Base-by-base conservation (phyloP, 2,329 filamentous ascomycete species). In the Capronia coronata region DNA sequence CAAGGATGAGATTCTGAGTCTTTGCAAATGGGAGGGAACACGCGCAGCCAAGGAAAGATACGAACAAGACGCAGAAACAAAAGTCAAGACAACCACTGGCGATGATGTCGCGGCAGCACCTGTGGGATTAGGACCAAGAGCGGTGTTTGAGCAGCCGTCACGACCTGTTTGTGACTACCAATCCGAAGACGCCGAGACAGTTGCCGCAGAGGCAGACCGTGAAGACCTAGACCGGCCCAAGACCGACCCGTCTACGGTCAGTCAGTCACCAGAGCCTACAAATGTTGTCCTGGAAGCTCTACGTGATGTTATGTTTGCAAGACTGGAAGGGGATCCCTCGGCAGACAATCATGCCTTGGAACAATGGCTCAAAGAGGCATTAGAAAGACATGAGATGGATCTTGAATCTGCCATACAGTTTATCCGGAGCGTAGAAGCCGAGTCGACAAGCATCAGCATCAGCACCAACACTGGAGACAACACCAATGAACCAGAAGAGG, bases 11-110 rank as follows among this genome's bases (percentile, higher is more conserved):
- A 82, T 84, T 50, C 71, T 75, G 46, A 76, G 73, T 32, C 72
- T 84, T 52, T 83, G 80, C 65, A 74, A 77, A 49, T 84, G 80
- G 72, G 68, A 76, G 58, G 67, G 72, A 11, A 74, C 73, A 54
- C 71, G 73, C 62, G 73, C 68, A 25, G 68, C 69, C 13, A 68
- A 70, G 45, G 65, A 73, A 55, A 66, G 67, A 47, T 73, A 72
- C 56, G 68, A 73, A 56, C 67, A 64, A 40, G 79, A 83, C 60
- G 76, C 80, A 64, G 73, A 75, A n/a, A 69, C 77, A 29, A 75
- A 68, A 39, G 79, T 84, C 35, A 65, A 67, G 49, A 80, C 83
- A 61, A 83, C 80, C 2, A 84, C 80, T 2, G 78, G 76, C 27
- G 71, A 78, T 55, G 74, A 75, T 46, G 76, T 83, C 47, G 67